Conservation (phyloP, 1,284 basidiomycete genomes). For the Lentinula novae-zelandiae region DNA sequence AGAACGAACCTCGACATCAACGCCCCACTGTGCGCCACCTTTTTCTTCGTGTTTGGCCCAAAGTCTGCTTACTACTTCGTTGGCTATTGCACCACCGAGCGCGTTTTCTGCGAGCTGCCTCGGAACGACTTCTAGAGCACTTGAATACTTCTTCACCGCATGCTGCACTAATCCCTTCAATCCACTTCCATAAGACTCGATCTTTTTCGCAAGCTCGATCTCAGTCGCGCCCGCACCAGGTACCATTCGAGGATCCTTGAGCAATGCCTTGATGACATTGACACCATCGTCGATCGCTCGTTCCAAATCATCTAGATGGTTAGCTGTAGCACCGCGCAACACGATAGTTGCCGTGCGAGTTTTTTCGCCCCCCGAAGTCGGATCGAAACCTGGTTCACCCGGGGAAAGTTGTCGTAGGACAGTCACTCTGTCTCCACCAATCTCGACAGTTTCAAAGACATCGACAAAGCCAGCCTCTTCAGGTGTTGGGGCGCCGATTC, state of each 20-base stretch:
- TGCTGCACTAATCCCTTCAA: constrained; percentile 93
- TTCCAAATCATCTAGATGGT: constrained; percentile 93
- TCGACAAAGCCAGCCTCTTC: constrained; percentile 97
- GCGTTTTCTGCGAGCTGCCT: constrained; percentile 96
- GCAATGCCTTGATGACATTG: constrained; percentile 91
- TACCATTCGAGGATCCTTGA: constrained; percentile 89
- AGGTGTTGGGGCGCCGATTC: constrained; percentile 91
- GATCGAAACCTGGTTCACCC: constrained; percentile 57
- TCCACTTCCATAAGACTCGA: constrained; percentile 86
- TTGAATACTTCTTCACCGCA: constrained; percentile 88
- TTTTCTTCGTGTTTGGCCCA: constrained; percentile 86
- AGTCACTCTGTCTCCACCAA: constrained; percentile 97
- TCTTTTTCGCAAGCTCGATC: constrained; percentile 82
- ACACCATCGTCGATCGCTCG: constrained; percentile 97
- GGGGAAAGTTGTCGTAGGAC: constrained; percentile 85
- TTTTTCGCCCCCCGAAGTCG: constrained; percentile 53
- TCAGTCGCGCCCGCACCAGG: constrained; percentile 95
- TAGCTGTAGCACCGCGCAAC: constrained; percentile 95
- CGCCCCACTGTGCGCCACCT: constrained; percentile 40
- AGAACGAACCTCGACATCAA: constrained; percentile 91
- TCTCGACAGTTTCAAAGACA: constrained; percentile 92
- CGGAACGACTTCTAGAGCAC: constrained; percentile 90
- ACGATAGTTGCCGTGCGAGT: constrained; percentile 90
- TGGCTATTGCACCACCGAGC: constrained; percentile 84
- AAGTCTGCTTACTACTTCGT: constrained; percentile 85